These are phyloP conservation scores for Tuber microsphaerosporum DNA, from an alignment of 495 filamentous ascomycete species.

Conservation along the genomic window DNA sequence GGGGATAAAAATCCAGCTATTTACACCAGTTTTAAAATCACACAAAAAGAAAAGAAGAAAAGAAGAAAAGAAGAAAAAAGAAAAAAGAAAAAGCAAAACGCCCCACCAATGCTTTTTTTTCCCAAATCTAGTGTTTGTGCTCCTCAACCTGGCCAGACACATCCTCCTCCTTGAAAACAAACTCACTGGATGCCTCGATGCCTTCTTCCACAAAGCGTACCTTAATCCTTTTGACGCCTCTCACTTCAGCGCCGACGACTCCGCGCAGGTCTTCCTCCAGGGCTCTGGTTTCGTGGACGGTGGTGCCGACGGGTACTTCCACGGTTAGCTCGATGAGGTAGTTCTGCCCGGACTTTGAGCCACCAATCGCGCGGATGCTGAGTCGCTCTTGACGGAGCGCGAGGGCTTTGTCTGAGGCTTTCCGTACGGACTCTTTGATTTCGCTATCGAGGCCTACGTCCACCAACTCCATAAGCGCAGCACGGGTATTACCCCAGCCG, in stretches of 20 bases:
- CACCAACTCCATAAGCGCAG: slow-evolving; percentile 76
- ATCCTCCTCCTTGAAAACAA: slow-evolving; percentile 34
- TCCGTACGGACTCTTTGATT: slow-evolving; percentile 60
- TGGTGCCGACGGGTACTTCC: slow-evolving; percentile 65
- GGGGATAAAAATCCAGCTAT: neutral
- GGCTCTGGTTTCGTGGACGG: slow-evolving; percentile 57
- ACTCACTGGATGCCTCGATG: slow-evolving; percentile 24
- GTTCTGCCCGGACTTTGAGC: slow-evolving; percentile 91
- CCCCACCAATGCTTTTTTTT: slow-evolving; percentile 8
- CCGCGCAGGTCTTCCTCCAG: slow-evolving; percentile 67
- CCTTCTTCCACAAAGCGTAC: slow-evolving; percentile 71
- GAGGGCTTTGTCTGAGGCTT: slow-evolving; percentile 56
- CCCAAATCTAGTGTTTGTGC: slow-evolving; percentile 22
- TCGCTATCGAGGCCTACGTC: slow-evolving; percentile 84
- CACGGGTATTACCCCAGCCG: slow-evolving; percentile 74
- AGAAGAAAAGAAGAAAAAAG: neutral
- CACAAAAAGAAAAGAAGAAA: neutral
- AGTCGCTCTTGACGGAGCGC: slow-evolving; percentile 49
- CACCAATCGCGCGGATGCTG: slow-evolving; percentile 65
- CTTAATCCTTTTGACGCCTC: slow-evolving; percentile 71
- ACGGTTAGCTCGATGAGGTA: slow-evolving; percentile 83
- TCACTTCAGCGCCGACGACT: slow-evolving; percentile 62
- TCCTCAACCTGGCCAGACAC: slow-evolving; percentile 25
- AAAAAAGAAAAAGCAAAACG: neutral
- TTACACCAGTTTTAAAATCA: neutral